Base-by-base conservation (phyloP, 331 rosid genomes). In the Dryas integrifolia region DNA sequence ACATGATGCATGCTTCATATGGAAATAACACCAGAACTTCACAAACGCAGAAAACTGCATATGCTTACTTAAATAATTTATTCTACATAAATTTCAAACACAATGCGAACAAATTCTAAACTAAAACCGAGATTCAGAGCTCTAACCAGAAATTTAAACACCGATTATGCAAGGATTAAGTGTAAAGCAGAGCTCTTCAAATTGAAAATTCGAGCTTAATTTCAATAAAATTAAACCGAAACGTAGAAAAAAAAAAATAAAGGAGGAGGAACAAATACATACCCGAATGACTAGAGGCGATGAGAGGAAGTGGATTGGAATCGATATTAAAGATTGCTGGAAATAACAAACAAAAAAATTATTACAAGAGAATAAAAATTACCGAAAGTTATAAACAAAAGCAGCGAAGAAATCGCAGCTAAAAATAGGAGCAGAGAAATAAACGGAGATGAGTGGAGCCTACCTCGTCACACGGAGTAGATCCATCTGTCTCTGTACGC, bases 401-500 rank as follows among this genome's bases (percentile, higher is more conserved):
- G 45, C 43, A 79, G 12, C 56, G 67, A 73, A 69, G 81, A 76
- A 72, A 68, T 61, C 40, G 82, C 45, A 78, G 77, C 84, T 80
- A 81, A 84, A 64, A 74, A 80, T 87, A 81, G 96, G 78, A 74
- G 6, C 76, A 85, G 91, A 58, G 77, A 84, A 78, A 61, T 50
- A 69, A 77, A 75, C 47, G 71, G 74, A 67, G 69, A 77, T 72
- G 72, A 78, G 84, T 81, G 96, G 92, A 79, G 73, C 91, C 89
- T 82, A 87, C 96, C 83, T 78, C 89, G 5, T 80, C 83, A 10
- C 82, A 77, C 78, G 64, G 79, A 70, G 80, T 43, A 62, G 86
- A 83, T 85, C 96, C 90, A 85, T 81, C 88, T 78, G 41, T 76
- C 84, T 81, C 88, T 80, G 41, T 76, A 58, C 67, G 60, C 66